phyloP scores from a whole-genome alignment of 176 grass and related monocot genomes.

The Avena atlantica region DNA sequence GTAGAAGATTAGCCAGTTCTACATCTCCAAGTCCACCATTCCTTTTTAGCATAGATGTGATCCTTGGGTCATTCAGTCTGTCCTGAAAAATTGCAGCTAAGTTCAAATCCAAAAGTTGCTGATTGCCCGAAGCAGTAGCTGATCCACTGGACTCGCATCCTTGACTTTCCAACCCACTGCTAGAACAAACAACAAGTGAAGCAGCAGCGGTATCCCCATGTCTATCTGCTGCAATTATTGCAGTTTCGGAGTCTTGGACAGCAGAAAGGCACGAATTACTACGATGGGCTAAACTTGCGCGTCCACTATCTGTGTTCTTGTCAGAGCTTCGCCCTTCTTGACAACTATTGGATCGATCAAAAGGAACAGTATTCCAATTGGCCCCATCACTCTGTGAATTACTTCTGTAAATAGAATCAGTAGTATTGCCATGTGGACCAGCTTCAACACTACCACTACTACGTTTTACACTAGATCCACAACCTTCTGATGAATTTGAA shows the following conservation, averaged over 20 bases:
- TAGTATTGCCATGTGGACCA: conserved; percentile 67
- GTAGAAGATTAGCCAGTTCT: conserved; percentile 90
- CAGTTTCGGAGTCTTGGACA: conserved; percentile 83
- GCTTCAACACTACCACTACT: conserved; percentile 96
- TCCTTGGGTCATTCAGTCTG: conserved; percentile 90
- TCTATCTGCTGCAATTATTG: conserved; percentile 53
- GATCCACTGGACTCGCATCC: conserved; percentile 79
- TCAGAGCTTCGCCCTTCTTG: conserved; percentile 85
- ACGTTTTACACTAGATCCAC: conserved; percentile 95
- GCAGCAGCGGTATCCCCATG: conserved; percentile 50
- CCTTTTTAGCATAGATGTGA: conserved; percentile 97
- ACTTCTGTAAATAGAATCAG: conserved; percentile 76
- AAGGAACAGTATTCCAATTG: conserved; percentile 68
- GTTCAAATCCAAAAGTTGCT: conserved; percentile 81
- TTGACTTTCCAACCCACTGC: conserved; percentile 78
- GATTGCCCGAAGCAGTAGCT: conserved; percentile 61
- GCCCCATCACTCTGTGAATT: conserved; percentile 69
- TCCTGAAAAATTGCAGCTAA: conserved; percentile 88
- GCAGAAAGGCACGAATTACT: conserved; percentile 92
- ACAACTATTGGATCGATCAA: conserved; percentile 95
- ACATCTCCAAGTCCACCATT: conserved; percentile 80
- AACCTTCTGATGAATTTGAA: conserved; percentile 97
- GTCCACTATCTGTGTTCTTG: conserved; percentile 77
- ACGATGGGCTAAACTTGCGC: conserved; percentile 80
- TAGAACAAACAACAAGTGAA: conserved; percentile 73